phyloP scores from a whole-genome alignment of 1,284 basidiomycete species.

The Lentinus polychrous region DNA sequence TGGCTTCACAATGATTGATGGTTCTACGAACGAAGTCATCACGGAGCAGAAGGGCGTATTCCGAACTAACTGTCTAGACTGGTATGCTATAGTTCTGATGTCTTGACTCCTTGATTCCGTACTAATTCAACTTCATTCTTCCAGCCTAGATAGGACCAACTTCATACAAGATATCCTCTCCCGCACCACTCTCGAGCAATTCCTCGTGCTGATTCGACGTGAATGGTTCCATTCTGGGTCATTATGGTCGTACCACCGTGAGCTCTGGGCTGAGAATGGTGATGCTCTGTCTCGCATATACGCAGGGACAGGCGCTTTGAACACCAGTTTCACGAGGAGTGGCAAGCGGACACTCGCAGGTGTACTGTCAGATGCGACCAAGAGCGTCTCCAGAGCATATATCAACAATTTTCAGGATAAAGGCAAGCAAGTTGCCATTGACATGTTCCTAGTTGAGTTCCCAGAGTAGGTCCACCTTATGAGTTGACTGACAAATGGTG shows the following conservation, averaged over 20 bases:
- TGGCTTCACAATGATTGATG: slow-evolving; percentile 81
- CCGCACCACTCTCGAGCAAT: slow-evolving; percentile 69
- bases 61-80: slow-evolving; percentile 93
- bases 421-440: slow-evolving; percentile 90
- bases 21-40: slow-evolving; percentile 57
- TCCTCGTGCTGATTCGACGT: slow-evolving; percentile 58
- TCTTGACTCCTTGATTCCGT: neutral
- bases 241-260: slow-evolving; percentile 84
- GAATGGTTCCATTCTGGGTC: slow-evolving; percentile 68
- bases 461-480: neutral
- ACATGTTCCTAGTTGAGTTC: slow-evolving; percentile 78
- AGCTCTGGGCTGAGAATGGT: slow-evolving; percentile 96
- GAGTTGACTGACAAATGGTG: slow-evolving; percentile 1
- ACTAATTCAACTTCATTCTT: neutral
- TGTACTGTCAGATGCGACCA: slow-evolving; percentile 93
- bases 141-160: slow-evolving; percentile 94
- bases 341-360: slow-evolving; percentile 91
- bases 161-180: slow-evolving; percentile 94
- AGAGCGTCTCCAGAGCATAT: slow-evolving; percentile 91
- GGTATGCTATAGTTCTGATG: slow-evolving; percentile 41
- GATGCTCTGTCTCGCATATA: slow-evolving; percentile 89
- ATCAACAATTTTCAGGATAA: slow-evolving; percentile 99
- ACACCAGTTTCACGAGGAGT: slow-evolving; percentile 90
- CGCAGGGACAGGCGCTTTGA: slow-evolving; percentile 94
- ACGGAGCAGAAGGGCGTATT: slow-evolving; percentile 88